A percentile compares a stretch with the other conserved stretches of the same genome.
Evolutionary conservation across 2,329 filamentous ascomycete genomes (phyloP).

Genomic region (Clonostachys rhizophaga): DNA sequence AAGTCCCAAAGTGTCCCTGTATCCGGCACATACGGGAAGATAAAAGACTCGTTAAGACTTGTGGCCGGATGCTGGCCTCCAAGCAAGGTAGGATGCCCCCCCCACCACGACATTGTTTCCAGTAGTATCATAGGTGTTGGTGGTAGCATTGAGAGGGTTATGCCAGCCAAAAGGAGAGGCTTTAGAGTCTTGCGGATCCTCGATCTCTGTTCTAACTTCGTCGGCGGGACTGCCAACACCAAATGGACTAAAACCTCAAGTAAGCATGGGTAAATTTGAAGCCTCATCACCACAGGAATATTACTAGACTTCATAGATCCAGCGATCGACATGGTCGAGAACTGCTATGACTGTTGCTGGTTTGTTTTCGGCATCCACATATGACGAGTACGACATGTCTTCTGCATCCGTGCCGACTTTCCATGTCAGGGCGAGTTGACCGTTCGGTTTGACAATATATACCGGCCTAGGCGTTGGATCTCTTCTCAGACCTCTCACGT

Average conservation of each 20-base stretch:
- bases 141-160: background rate
- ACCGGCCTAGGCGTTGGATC: conserved; percentile 45
- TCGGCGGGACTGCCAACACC: background rate
- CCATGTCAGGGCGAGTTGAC: conserved; percentile 40
- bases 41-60: too few relatives aligned
- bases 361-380: conserved; percentile 39
- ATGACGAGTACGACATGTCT: conserved; percentile 47
- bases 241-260: background rate
- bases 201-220: conserved; percentile 25
- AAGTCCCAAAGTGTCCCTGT: conserved; percentile 27
- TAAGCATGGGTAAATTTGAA: background rate
- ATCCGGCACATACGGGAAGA: conserved; percentile 15
- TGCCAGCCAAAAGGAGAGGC: background rate
- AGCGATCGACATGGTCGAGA: conserved; percentile 42
- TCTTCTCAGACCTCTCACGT: conserved; percentile 31
- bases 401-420: conserved; percentile 46
- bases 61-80: too few relatives aligned
- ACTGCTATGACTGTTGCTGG: conserved; percentile 40
- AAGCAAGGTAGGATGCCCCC: too few relatives aligned
- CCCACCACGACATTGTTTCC: background rate
- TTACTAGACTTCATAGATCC: conserved; percentile 46
- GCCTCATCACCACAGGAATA: conserved; percentile 27
- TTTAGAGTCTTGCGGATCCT: conserved; percentile 28
- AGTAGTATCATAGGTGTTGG: background rate
- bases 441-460: conserved; percentile 41